Evolutionary conservation across 148 eudicot species (phyloP).

Genomic region (Rhododendron ovatum): DNA sequence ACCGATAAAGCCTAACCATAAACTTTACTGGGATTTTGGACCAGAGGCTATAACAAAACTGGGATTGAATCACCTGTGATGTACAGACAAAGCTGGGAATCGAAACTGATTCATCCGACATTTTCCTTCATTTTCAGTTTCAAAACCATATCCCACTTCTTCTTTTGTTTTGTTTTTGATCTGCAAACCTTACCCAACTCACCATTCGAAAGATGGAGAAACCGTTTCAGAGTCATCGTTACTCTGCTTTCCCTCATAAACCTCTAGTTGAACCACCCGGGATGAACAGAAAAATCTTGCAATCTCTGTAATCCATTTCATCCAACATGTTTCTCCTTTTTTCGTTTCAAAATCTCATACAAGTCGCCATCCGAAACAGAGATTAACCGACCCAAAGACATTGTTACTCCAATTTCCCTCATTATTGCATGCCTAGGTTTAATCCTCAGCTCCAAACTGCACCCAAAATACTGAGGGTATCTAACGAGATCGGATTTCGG

Average conservation of each 20-base stretch:
- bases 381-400: constrained; percentile 47
- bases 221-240: too few relatives aligned
- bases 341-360: constrained; percentile 43
- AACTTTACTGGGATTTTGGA: neutral
- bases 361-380: constrained; percentile 47
- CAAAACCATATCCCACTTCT: constrained; percentile 13
- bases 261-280: neutral
- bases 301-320: neutral
- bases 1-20: neutral
- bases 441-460: constrained; percentile 70
- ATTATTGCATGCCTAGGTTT: constrained; percentile 63
- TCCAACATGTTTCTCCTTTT: constrained; percentile 35
- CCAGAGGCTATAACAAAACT: neutral
- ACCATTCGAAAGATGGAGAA: neutral
- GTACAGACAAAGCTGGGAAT: neutral
- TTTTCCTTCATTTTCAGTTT: constrained; percentile 48
- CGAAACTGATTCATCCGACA: neutral
- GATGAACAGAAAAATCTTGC: neutral
- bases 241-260: too few relatives aligned
- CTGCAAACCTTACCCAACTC: constrained; percentile 38
- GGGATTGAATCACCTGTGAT: neutral
- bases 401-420: constrained; percentile 40
- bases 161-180: too few relatives aligned
- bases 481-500: constrained; percentile 61
- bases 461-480: constrained; percentile 78